Base-by-base conservation (phyloP, 805 yeast genomes). In the Yamadazyma tumulicola region DNA sequence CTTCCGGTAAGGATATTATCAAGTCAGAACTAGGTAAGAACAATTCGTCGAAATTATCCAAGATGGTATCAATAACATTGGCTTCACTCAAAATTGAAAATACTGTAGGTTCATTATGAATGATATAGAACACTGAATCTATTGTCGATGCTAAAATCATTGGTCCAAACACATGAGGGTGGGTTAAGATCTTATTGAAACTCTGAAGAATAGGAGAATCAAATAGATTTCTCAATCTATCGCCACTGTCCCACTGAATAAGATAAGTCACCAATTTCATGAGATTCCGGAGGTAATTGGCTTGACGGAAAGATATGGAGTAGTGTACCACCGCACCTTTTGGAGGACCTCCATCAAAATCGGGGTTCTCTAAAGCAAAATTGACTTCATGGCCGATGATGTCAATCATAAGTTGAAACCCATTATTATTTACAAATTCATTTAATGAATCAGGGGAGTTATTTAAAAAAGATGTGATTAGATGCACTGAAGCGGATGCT, bases 71-170 rank as follows among this genome's bases (percentile, higher is more conserved):
- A 23, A 89, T 76, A 1, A 85, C 76, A 0, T 77, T 75, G 0
- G 94, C 81, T 54, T 89, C 97, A 26, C 76, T 79, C 45, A 89
- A 67, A 26, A 89, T 79, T 2, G 83, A 72, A 49, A 73, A 89
- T 3, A 95, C 85, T 0, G 96, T 87, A 6, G 97, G 96, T 49
- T 91, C 97, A 45, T 82, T 84, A 52, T 89, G 91, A 19, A 89
- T 78, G 39, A 87, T 85, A 9, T 73, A 72, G 26, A 81, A 73
- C 14, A 87, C 69, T 9, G 81, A 73, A 41, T 77, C 81, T 23
- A 89, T 54, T 0, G 85, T 72, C 15, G 75, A 65, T 0, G 85
- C 66, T 10, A 85, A 55, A 10, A 85, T 57, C 11, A 76, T 69
- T 25, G 78, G 75, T 0, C 96, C 96, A 63, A 87, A 85, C 0